Evolutionary conservation across 306 rosid species (phyloP), one percentile per base, ranked within the genome.

Genomic region (Pachyrhizus erosus): DNA sequence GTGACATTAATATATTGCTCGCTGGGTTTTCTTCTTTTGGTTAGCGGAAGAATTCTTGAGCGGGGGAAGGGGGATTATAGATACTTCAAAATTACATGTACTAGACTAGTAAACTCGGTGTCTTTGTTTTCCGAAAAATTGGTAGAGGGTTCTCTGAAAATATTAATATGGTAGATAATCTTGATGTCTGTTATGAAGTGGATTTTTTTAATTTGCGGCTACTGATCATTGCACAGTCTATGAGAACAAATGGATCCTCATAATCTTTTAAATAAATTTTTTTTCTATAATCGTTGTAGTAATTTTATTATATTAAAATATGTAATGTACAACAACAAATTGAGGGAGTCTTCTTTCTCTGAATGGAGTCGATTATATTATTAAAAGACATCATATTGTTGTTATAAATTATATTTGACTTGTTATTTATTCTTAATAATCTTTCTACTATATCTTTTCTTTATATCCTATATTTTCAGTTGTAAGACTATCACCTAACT

Each of bases 21-120:
- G 9, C 21, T 55, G 54, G 79, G 46, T 82, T 80, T 61, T 76
- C 66, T 73, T 80, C 75, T 71, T 26, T 79, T 79, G 43, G 48
- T 83, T 88, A 74, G 69, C 68, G 70, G 83, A 85, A 83, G 71
- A 79, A 69, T 51, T 79, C 54, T 77, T 65, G 45, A 82, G 58
- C 52, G n/a, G 80, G 20, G 10, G 24, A 11, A 61, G 6, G 68
- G 29, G 5, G 48, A 73, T 77, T 77, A 34, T 65, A 69, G 20
- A 78, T 82, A 60, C 67, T 86, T 77, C 15, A 27, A 76, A 84
- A 54, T 73, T 80, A 78, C 77, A 79, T 55, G 67, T 12, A 27
- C n/a, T 48, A 51, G 37, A 54, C 26, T 65, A 14, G n/a, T 34
- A 49, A 20, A 24, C 46, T 18, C 17, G 69, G 12, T 73, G 42